Conservation (phyloP, 116 monocot species). For the Posidonia oceanica region DNA sequence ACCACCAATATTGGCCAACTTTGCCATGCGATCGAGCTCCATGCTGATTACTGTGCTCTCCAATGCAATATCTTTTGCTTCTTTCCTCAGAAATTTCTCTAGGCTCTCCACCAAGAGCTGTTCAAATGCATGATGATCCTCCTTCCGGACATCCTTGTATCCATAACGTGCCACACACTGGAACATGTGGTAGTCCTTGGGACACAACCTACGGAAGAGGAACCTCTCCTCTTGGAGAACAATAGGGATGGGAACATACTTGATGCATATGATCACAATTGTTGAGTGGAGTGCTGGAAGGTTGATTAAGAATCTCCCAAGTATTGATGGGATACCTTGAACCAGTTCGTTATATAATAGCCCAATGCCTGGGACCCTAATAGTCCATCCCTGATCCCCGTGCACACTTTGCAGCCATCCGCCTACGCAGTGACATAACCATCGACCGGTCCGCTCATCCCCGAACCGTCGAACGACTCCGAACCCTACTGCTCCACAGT, state of each 20-base stretch:
- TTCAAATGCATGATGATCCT: constrained; percentile 60
- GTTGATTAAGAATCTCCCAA: constrained; percentile 65
- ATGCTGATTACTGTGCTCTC: constrained; percentile 20
- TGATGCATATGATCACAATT: constrained; percentile 81
- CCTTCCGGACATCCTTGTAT: constrained; percentile 72
- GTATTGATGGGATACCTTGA: constrained; percentile 70
- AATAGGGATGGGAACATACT: constrained; percentile 63
- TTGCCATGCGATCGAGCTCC: constrained; percentile 16
- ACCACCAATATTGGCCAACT: not conserved
- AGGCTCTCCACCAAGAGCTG: constrained; percentile 68
- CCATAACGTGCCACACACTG: constrained; percentile 81
- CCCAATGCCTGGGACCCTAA: constrained; percentile 77
- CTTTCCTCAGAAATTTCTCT: constrained; percentile 56
- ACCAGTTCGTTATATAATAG: constrained; percentile 85
- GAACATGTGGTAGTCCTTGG: constrained; percentile 86
- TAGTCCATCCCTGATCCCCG: too few relatives aligned
- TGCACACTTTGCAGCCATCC: too few relatives aligned
- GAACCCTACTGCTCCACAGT: too few relatives aligned
- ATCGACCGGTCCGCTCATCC: too few relatives aligned
- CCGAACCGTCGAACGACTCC: too few relatives aligned
- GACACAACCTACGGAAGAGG: constrained; percentile 62
- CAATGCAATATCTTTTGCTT: constrained; percentile 57
- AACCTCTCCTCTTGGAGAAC: constrained; percentile 72
- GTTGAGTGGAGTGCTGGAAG: constrained; percentile 86
- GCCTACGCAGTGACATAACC: too few relatives aligned